These are phyloP conservation scores for Kwoniella botswanensis DNA, from an alignment of 768 basidiomycete genomes.

Conservation along the genomic window DNA sequence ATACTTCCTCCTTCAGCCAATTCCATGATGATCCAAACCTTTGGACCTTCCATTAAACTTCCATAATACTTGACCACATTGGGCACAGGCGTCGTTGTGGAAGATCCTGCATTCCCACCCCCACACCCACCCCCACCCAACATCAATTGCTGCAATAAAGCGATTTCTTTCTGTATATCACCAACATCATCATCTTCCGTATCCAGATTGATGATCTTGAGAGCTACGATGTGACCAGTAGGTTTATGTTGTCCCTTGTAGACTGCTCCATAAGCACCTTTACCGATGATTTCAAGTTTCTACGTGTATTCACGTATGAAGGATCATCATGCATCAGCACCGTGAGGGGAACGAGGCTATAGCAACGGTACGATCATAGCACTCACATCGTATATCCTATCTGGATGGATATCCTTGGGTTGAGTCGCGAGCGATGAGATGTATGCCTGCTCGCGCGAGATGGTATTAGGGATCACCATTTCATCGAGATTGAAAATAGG, in stretches of 20 bases:
- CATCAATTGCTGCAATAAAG: constrained; percentile 80
- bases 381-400: constrained; percentile 49
- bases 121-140: constrained; percentile 2
- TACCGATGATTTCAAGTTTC: constrained; percentile 89
- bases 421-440: constrained; percentile 39
- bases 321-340: constrained; percentile 6
- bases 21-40: constrained; percentile 99
- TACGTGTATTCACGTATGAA: constrained; percentile 43
- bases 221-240: constrained; percentile 85
- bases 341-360: too few species aligned
- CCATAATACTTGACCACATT: constrained; percentile 94
- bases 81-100: constrained; percentile 67
- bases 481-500: not conserved
- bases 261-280: constrained; percentile 94
- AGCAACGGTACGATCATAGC: not conserved
- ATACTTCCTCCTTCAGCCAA: constrained; percentile 94
- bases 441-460: constrained; percentile 50
- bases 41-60: constrained; percentile 91
- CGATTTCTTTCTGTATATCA: constrained; percentile 95
- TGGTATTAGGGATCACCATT: constrained; percentile 44
- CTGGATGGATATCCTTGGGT: constrained; percentile 47
- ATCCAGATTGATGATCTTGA: constrained; percentile 99
- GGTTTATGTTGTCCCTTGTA: constrained; percentile 85
- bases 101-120: constrained; percentile 35
- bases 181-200: constrained; percentile 93